These are phyloP conservation scores for Pseudogymnoascus sp. DNA, from an alignment of 2,329 filamentous ascomycete genomes.

Conservation along the genomic window DNA sequence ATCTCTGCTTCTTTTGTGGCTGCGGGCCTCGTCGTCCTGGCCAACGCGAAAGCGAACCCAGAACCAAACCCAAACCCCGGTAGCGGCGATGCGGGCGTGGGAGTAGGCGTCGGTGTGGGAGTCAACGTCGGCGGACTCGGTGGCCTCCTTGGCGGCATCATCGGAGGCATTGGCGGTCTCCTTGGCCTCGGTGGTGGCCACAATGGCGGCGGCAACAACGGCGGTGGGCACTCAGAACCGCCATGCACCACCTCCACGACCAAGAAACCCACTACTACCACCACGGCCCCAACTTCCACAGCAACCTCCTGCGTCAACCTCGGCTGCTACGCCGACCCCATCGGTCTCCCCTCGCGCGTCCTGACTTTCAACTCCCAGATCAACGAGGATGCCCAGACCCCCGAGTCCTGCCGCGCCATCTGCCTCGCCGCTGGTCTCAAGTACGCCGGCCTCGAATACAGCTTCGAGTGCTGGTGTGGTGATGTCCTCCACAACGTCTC, in stretches of 20 bases:
- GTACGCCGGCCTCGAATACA: constrained; percentile 31
- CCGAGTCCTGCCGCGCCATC: constrained; percentile 41
- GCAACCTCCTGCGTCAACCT: constrained; percentile 4
- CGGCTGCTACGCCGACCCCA: constrained; percentile 18
- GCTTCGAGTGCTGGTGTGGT: constrained; percentile 10
- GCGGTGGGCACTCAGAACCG: neutral
- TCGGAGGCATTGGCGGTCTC: neutral
- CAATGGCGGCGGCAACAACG: neutral
- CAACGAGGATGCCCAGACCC: neutral
- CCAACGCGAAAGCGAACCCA: neutral
- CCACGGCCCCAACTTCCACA: constrained; percentile 25
- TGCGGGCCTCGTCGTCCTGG: neutral
- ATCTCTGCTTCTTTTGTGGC: constrained; percentile 1
- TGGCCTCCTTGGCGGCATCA: neutral
- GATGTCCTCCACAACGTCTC: neutral
- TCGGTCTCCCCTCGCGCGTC: neutral
- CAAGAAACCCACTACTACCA: neutral
- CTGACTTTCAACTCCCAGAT: neutral
- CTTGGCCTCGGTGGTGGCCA: neutral
- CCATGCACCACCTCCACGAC: neutral
- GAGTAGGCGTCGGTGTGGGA: neutral
- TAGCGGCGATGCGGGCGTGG: neutral
- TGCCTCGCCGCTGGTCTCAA: constrained; percentile 36
- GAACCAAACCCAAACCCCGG: neutral
- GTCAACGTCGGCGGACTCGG: neutral